These are phyloP conservation scores for Phytophthora ramorum DNA, from an alignment of 352 stramenopile species.

Conservation along the genomic window DNA sequence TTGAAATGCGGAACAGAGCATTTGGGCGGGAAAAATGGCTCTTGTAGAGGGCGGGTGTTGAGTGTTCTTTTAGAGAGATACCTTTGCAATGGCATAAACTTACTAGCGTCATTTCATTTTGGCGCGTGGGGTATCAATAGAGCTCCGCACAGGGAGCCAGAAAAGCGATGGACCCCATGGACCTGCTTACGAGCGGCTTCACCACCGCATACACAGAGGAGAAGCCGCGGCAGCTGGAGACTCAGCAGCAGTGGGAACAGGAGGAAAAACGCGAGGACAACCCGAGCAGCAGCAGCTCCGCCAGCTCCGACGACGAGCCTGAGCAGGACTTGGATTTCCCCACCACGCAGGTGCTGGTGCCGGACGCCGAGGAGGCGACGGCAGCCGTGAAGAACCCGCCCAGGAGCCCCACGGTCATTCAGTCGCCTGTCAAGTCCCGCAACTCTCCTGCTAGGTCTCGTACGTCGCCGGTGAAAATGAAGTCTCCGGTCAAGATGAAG, in stretches of 20 bases:
- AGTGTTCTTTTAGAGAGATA: too few relatives aligned
- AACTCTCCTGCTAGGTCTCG: neutral
- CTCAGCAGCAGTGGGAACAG: slow-evolving; percentile 1
- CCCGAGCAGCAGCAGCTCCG: slow-evolving; percentile 16
- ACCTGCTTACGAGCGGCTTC: slow-evolving; percentile 25
- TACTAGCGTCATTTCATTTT: neutral
- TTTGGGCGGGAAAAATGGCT: slow-evolving; percentile 3
- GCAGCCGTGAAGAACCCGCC: neutral
- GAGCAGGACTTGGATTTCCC: slow-evolving; percentile 46
- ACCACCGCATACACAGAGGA: neutral
- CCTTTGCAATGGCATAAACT: too few relatives aligned
- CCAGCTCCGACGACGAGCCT: slow-evolving; percentile 22
- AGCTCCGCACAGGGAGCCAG: too few relatives aligned
- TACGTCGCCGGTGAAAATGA: neutral
- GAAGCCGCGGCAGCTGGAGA: neutral
- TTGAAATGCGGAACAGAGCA: slow-evolving; percentile 20
- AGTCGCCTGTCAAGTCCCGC: slow-evolving; percentile 14
- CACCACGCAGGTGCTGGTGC: slow-evolving; percentile 48
- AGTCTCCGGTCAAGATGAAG: slow-evolving; percentile 13
- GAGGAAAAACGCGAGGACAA: slow-evolving; percentile 36
- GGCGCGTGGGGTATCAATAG: neutral
- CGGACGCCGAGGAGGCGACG: slow-evolving; percentile 20
- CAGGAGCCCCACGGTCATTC: slow-evolving; percentile 10
- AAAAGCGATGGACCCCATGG: slow-evolving; percentile 29
- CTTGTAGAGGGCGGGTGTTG: neutral